Base-by-base conservation (phyloP, 225 moss, liverwort and hornwort species). In the Anthoceros angustus region DNA sequence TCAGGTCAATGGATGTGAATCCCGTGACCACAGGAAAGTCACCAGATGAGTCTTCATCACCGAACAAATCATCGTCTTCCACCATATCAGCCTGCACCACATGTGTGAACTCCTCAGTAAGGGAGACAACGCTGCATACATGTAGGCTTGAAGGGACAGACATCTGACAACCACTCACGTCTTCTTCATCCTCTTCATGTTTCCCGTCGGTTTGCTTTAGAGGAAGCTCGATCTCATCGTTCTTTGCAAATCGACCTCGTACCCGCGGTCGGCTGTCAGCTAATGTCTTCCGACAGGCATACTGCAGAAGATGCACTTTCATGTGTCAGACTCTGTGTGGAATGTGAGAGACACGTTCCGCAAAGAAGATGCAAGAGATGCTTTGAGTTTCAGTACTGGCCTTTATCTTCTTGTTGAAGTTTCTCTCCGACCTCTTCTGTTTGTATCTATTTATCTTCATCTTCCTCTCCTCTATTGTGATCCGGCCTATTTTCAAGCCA, bases 341-440 rank as follows among this genome's bases (percentile, higher is more conserved):
- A 32, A 32, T 32, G 32, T 32, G 32, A 32, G 32, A 1, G 32
- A 74, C 60, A 45, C 64, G 25, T 41, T 9, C 63, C 49, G 61
- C 21, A 69, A 40, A 41, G 41, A 25, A 64, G 62, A 8, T 16
- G 64, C 61, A 0, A 20, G 10, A 67, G 21, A 25, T 40, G 42
- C 42, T 40, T 12, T 65, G 15, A 10, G 21, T 39, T 42, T 40
- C 20, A 65, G 67, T 12, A 72, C 9, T 46, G 23, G 16, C 93
- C 90, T 94, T 94, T 67, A 94, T 94, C 76, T 94, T 94, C 84
- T 90, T 94, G 66, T 94, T 94, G 77, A 94, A 94, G 68, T 94
- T 94, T 65, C 94, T 72, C 72, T 94, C 90, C 26, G 86, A 84
- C 39, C 94, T 84, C 79, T 94, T 94, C 71, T 94, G 94, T 76